Evolutionary conservation across 352 stramenopile genomes (phyloP).

Genomic region (Phytopythium boreale): DNA sequence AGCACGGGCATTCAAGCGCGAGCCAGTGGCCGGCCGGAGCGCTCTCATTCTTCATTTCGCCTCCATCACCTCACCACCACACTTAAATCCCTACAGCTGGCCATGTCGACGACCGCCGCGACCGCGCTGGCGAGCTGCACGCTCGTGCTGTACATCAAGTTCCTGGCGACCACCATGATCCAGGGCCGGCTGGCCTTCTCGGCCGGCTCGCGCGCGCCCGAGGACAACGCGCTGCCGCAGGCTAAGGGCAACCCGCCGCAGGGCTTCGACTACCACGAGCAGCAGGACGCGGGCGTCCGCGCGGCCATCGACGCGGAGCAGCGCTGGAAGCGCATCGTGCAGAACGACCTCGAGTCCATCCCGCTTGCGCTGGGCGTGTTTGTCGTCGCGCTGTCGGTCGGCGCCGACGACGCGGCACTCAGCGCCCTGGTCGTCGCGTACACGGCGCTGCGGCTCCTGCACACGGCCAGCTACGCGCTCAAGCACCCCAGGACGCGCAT

Average conservation of each 20-base stretch:
- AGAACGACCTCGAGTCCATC: conserved; percentile 60
- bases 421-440: conserved; percentile 34
- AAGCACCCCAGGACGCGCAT: conserved; percentile 19
- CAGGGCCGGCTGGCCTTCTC: conserved; percentile 44
- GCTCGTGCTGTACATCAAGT: conserved; percentile 57
- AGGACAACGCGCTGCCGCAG: conserved; percentile 31
- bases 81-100: too few relatives aligned
- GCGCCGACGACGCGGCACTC: conserved; percentile 27
- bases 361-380: conserved; percentile 45
- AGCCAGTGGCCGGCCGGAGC: too few relatives aligned
- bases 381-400: conserved; percentile 29
- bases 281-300: conserved; percentile 20
- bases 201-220: conserved; percentile 36
- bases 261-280: conserved; percentile 6
- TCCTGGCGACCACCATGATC: conserved; percentile 43
- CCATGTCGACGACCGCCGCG: background rate
- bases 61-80: too few relatives aligned
- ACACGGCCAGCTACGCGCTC: conserved; percentile 39
- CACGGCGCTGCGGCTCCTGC: conserved; percentile 28
- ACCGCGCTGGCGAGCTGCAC: conserved; percentile 19
- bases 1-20: too few relatives aligned
- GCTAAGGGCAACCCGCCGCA: conserved; percentile 18
- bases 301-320: conserved; percentile 30
- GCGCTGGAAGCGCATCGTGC: conserved; percentile 53
- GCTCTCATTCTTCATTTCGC: too few relatives aligned